Base-by-base conservation (phyloP, 1,284 basidiomycete genomes). In the Porogramme epimiltina region DNA sequence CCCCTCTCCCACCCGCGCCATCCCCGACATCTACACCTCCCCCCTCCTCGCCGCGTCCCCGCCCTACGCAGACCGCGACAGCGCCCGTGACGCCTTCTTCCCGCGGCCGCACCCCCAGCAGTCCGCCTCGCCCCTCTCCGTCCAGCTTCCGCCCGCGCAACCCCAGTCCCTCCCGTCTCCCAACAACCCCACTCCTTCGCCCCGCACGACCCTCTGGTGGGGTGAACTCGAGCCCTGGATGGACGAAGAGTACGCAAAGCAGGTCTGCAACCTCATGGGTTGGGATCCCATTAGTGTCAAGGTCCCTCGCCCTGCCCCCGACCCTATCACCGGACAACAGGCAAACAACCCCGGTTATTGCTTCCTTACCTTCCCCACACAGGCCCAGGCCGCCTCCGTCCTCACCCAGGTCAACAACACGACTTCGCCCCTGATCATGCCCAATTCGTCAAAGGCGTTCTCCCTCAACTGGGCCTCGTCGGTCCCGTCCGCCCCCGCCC, bases 181-280 rank as follows among this genome's bases (percentile, higher is more conserved):
- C 54, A 56, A 58, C 51, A 56, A 58, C 51, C 37, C 48, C 16
- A 41, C 59, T 18, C 47, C 62, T 18, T 59, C 65, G 40, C 58
- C 65, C 23, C 66, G 66, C 52, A 65, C 64, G 49, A 68, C 87
- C 20, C 82, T 93, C 54, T 89, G 84, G 78, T 90, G 91, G 85
- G 82, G 84, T 62, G 85, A 89, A 65, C 79, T 93, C 51, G 91
- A 93, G 70, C 84, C 87, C 62, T 93, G 91, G 91, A 93, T 93
- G 91, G 91, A 93, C 73, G 90, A 91, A 79, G 87, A 90, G 67
- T 93, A 93, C 74, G 88, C 83, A 41, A 87, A 87, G 68, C 87
- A 90, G 66, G 88, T 91, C 62, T 89, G 88, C 69, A 72, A 68
- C 49, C 74, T 91, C 65, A 89, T 91, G 87, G 80, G 83, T 56